Percentiles rank a stretch among this genome's conserved stretches.
phyloP scores from a whole-genome alignment of 2,329 filamentous ascomycete genomes.

The Claviceps citrina region DNA sequence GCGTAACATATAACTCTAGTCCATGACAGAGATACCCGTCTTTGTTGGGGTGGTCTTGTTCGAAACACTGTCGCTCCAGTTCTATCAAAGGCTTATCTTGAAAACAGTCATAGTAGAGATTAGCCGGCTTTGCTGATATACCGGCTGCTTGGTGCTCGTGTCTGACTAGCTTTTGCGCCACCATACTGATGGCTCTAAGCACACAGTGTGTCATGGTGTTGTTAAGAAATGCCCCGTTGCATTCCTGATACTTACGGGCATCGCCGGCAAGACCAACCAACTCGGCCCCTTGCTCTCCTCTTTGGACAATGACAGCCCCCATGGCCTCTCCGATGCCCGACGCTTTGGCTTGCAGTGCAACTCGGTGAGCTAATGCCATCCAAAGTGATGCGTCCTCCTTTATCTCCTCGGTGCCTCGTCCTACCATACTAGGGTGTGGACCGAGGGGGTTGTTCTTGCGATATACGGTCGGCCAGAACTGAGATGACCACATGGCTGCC shows the following conservation, averaged over 20 bases:
- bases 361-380: constrained; percentile 51
- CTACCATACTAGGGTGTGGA: constrained; percentile 61
- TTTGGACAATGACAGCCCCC: constrained; percentile 62
- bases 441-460: constrained; percentile 78
- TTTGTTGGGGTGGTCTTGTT: constrained; percentile 46
- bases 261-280: constrained; percentile 64
- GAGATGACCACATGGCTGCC: constrained; percentile 55
- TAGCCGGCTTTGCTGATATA: constrained; percentile 19
- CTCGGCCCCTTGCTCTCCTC: constrained; percentile 33
- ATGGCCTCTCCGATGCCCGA: constrained; percentile 50
- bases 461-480: constrained; percentile 76
- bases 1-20: constrained; percentile 83
- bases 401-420: constrained; percentile 54
- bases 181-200: constrained; percentile 68
- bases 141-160: constrained; percentile 32
- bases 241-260: constrained; percentile 50
- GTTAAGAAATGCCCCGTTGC: constrained; percentile 31
- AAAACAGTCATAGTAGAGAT: constrained; percentile 46
- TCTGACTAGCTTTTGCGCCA: constrained; percentile 50
- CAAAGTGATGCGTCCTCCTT: constrained; percentile 46
- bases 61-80: constrained; percentile 47
- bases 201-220: constrained; percentile 69
- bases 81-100: constrained; percentile 53
- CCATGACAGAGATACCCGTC: constrained; percentile 90
- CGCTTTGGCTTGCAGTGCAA: constrained; percentile 42